Evolutionary conservation across 441 rosid species (phyloP), one percentile per base, ranked within the genome.

Genomic region (Daphne laureola): DNA sequence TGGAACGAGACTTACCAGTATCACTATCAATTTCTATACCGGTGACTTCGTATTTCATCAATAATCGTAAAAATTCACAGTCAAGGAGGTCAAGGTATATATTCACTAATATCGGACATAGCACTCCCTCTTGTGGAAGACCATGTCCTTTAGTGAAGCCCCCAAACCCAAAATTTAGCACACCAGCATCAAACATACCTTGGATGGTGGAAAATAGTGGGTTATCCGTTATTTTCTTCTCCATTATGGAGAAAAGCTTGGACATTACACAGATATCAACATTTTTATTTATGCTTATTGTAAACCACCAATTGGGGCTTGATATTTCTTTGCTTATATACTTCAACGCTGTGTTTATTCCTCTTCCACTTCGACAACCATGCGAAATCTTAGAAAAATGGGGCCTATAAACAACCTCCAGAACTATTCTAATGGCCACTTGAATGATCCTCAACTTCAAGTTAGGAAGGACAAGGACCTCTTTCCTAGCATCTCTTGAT

Each of bases 101-200:
- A 72, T 89, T 92, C 71, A 86, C 78, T 61, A 92, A 69, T 51
- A 92, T 71, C 49, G 94, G 86, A 45, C 85, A 84, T 69, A 92
- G 53, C 53, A 80, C 69, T 56, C 98, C 98, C 78, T 92, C 96
- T 60, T 92, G 97, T 27, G 98, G 97, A 66, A 92, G 97, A 65
- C 98, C 94, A 61, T 92, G 96, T 31, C 97, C 92, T 76, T 92
- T 92, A 18, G 92, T 84, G 62, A 84, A 92, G 50, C 92, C 88
- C 40, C 97, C 98, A 73, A 92, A 89, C 72, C 84, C 96, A 47
- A 86, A 58, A 66, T 89, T 84, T 47, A 89, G 77, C 62, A 80
- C 88, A 9, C 60, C 68, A 23, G 94, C 76, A 63, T 89, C 79
- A 74, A 70, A 83, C 94, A 92, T 84, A 51, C 78, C 70, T 62